Evolutionary conservation across 495 filamentous ascomycete species (phyloP), one percentile per base, ranked within the genome.

Genomic region (Neurospora sp.): DNA sequence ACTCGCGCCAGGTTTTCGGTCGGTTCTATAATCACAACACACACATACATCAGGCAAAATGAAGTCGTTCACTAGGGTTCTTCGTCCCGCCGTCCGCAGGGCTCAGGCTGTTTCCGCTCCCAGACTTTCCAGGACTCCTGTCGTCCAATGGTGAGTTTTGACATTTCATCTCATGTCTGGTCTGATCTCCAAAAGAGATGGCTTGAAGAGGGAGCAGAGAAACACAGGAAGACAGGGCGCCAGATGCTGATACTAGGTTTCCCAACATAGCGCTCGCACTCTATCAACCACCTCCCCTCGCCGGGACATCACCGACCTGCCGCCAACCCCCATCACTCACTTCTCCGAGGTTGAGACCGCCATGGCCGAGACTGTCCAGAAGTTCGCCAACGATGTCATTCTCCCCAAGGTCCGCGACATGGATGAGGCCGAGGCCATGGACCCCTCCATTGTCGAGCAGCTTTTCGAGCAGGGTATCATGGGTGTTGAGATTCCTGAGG

Each of bases 391-490:
- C 75, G 93, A 97, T 71, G 88, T 92, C 48, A 91, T 99, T 73
- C 87, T 93, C 68, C 96, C 96, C 41, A 97, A 96, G 82, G 94
- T 94, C 10, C 92, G 96, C 31, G 94, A 96, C 37, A 99, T 99
- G 96, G 96, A 99, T 78, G 96, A 99, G 84, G 91, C 91, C 38
- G 96, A 99, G 85, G 81, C 85, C 9, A 99, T 99, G 96, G 96
- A 99, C 82, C 88, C 91, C 0, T 80, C 87, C 3, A 80, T 99
- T 38, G 91, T 99, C 18, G 94, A 97, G 82, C 91, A 94, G 81
- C 87, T 97, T 40, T 99, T 99, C 78, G 96, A 98, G 84, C 95
- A 98, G 82, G 96, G 96, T 4, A 80, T 99, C 10, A 99, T 99
- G 96, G 92, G 96, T 70, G 88, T 99, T 71, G 96, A 99, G 84